Evolutionary conservation across 2,329 filamentous ascomycete species (phyloP).

Genomic region (Hymenoscyphus fraxineus): DNA sequence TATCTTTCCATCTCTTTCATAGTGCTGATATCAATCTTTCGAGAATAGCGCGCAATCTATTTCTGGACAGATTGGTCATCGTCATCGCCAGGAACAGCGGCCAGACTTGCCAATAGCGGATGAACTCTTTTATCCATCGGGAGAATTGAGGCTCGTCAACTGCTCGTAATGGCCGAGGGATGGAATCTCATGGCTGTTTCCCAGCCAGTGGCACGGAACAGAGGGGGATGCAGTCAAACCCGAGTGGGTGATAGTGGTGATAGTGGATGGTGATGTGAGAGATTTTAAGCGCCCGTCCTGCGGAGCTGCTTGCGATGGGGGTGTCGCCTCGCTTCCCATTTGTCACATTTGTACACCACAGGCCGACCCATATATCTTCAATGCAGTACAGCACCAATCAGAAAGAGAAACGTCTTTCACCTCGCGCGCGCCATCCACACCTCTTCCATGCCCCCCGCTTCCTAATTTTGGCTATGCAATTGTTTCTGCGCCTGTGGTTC

Average conservation of each 20-base stretch:
- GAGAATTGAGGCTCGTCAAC: conserved; percentile 5
- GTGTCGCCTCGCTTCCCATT: conserved; percentile 4
- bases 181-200: background rate
- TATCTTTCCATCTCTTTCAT: background rate
- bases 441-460: conserved; percentile 1
- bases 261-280: background rate
- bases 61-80: background rate
- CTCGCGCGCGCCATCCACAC: conserved; percentile 17
- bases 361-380: conserved; percentile 1
- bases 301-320: conserved; percentile 1
- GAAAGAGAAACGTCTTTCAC: background rate
- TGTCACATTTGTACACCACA: background rate
- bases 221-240: conserved; percentile 9
- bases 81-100: background rate
- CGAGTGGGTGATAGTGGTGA: background rate
- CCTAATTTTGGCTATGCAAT: conserved; percentile 12
- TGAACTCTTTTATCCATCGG: background rate
- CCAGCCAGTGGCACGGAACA: conserved; percentile 1
- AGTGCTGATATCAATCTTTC: background rate
- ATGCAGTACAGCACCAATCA: conserved; percentile 11
- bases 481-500: conserved; percentile 11
- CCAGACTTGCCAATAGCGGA: background rate
- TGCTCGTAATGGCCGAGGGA: background rate
- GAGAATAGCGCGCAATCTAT: conserved; percentile 1
- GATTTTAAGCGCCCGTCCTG: conserved; percentile 7